Base-by-base conservation (phyloP, 2,329 filamentous ascomycete species). In the Trichoderma arundinaceum region DNA sequence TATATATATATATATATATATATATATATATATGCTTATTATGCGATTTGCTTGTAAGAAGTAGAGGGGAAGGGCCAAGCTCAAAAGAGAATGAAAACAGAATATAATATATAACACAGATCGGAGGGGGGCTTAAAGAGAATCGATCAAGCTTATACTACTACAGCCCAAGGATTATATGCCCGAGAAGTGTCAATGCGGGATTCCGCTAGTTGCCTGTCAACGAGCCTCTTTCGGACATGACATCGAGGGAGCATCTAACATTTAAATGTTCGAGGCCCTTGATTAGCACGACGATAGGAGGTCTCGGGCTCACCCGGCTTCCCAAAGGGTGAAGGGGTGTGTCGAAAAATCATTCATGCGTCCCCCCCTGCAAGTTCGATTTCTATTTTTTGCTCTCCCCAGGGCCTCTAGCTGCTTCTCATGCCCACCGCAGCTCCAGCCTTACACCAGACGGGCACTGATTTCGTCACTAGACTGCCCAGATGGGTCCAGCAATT, bases 351-450 rank as follows among this genome's bases (percentile, higher is more conserved):
- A 22, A 5, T 19, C 39, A 46, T 43, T 57, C 35, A 57, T 56
- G 60, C 60, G 33, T 28, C 51, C 12, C 22, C 33, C 61, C 61
- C 61, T 41, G 59, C 19, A 52, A 52, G 59, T 49, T 28, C 43
- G 33, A 41, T 49, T 57, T 56, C 61, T 64, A 64, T 64, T 57
- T 64, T 57, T 46, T 56, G n/a, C 35, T 19, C 32, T 33, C 59
- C 38, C 59, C 57, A n/a, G 28, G 41, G 22, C 15, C 43, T 61
- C n/a, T 32, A 44, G 32, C 44, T 13, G 53, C 35, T 28, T 49
- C 15, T 15, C 17, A 35, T 43, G n/a, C 19, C 59, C 54, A 58
- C 54, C 43, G 17, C 58, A 19, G 46, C 52, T 32, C 61, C 61
- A 64, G 41, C 51, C 61, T 49, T 64, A 49, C 48, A 39, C 33